These are phyloP conservation scores for Aureobasidium leucospermi DNA, from an alignment of 2,329 filamentous ascomycete species.

Conservation along the genomic window DNA sequence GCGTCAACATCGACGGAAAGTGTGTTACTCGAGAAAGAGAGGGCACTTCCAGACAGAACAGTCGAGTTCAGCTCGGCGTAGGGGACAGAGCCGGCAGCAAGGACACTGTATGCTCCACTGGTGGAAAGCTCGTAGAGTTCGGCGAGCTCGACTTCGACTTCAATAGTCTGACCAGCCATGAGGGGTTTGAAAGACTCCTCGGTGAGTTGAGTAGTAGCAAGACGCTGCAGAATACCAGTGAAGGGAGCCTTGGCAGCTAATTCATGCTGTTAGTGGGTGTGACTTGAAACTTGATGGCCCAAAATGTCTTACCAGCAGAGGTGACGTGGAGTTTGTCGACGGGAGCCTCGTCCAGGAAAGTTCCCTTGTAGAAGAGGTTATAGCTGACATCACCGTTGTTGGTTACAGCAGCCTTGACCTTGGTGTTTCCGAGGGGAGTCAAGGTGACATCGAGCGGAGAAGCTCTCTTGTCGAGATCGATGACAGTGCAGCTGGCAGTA, in stretches of 20 bases:
- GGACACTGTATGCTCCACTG: conserved; percentile 51
- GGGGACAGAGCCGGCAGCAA: conserved; percentile 50
- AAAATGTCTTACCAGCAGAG: conserved; percentile 15
- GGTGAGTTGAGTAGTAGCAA: conserved; percentile 39
- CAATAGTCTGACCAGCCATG: conserved; percentile 40
- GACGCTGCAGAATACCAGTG: conserved; percentile 46
- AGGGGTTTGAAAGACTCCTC: conserved; percentile 47
- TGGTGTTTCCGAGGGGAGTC: conserved; percentile 19
- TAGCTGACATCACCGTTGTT: conserved; percentile 21
- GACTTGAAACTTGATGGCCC: neutral
- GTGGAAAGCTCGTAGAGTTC: conserved; percentile 46
- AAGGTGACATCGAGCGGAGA: conserved; percentile 20
- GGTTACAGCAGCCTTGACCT: conserved; percentile 21
- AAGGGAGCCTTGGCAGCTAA: conserved; percentile 29
- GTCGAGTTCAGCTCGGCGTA: conserved; percentile 47
- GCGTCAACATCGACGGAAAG: conserved; percentile 53
- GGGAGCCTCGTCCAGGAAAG: conserved; percentile 22
- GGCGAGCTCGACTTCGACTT: conserved; percentile 49
- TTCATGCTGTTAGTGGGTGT: neutral
- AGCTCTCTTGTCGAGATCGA: conserved; percentile 20
- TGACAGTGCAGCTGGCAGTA: conserved; percentile 17
- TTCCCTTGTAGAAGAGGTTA: conserved; percentile 23
- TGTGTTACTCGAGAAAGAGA: conserved; percentile 54
- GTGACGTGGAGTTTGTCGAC: conserved; percentile 22
- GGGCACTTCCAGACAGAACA: conserved; percentile 44